Base-by-base conservation (phyloP, 345 rosid genomes). In the Conringia planisiliqua region DNA sequence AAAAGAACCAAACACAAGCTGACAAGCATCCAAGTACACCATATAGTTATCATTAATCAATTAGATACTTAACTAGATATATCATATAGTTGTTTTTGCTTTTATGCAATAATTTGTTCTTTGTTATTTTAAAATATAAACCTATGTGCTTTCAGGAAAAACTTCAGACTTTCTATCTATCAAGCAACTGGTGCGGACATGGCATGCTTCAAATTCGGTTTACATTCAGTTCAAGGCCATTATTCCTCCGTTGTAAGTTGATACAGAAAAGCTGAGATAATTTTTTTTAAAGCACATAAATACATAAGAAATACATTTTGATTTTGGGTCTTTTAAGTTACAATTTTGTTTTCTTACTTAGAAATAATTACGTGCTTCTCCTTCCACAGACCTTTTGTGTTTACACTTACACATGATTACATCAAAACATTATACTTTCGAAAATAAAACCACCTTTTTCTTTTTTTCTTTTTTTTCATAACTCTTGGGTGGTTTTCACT, bases 401-500 rank as follows among this genome's bases (percentile, higher is more conserved):
- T 73, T 73, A 73, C 77, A 63, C 77, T 56, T 66, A 18, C 58
- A 73, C 66, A 59, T 59, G 73, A 68, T 68, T 68, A 36, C 65
- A 66, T 46, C 66, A 66, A 66, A 73, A 74, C 66, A 58, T 68
- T 40, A 76, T 22, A 62, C 71, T 32, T 39, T 42, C 20, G 68
- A 38, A 59, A 24, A 48, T 20, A 32, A 68, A 29, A 42, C 27
- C 3, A 2, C 16, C 20, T 27, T n/a, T n/a, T n/a, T 17, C 5
- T 18, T 10, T 20, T 47, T 46, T 6, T 18, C 14, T 22, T 20
- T 18, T 5, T 47, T 32, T 16, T 2, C 1, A 30, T 30, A 32
- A 10, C 24, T 26, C 42, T 56, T 14, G 63, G 63, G 11, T 68
- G 57, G 38, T 6, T 24, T 72, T 73, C 70, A 93, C 87, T 94